Evolutionary conservation across 1,284 basidiomycete species (phyloP).

Genomic region (Apiotrichum mycotoxinovorans): DNA sequence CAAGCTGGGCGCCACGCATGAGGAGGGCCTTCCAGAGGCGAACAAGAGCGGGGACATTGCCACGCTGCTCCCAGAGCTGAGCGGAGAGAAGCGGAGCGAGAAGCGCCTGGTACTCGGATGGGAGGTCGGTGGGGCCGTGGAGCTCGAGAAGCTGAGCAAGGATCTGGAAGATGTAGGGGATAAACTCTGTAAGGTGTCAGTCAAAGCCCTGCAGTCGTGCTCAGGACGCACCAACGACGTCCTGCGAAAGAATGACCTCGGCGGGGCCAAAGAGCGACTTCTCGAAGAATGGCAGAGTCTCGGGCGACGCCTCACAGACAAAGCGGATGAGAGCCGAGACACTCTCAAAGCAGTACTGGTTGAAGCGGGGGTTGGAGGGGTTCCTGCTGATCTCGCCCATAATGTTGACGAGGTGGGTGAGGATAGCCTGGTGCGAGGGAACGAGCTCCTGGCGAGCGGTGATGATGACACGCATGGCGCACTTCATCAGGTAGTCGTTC

Average conservation of each 20-base stretch:
- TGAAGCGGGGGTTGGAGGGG: constrained; percentile 95
- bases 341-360: constrained; percentile 95
- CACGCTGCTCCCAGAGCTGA: constrained; percentile 86
- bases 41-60: constrained; percentile 92
- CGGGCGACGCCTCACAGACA: constrained; percentile 65
- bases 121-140: constrained; percentile 61
- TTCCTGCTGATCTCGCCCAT: constrained; percentile 87
- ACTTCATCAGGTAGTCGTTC: constrained; percentile 98
- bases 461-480: constrained; percentile 88
- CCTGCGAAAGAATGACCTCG: constrained; percentile 80
- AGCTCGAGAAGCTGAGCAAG: constrained; percentile 92
- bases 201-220: neutral
- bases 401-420: constrained; percentile 74
- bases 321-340: constrained; percentile 89
- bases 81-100: constrained; percentile 83
- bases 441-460: constrained; percentile 77
- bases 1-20: constrained; percentile 62
- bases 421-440: constrained; percentile 63
- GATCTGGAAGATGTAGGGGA: constrained; percentile 96
- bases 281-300: constrained; percentile 73
- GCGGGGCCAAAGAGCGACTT: constrained; percentile 79
- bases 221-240: constrained; percentile 72
- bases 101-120: constrained; percentile 72
- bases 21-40: constrained; percentile 84
- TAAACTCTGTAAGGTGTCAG: constrained; percentile 67